Percentiles rank a stretch among this genome's conserved stretches.
These are phyloP conservation scores for Protomyces macrosporus DNA, from an alignment of 1,139 yeast genomes.

Conservation along the genomic window DNA sequence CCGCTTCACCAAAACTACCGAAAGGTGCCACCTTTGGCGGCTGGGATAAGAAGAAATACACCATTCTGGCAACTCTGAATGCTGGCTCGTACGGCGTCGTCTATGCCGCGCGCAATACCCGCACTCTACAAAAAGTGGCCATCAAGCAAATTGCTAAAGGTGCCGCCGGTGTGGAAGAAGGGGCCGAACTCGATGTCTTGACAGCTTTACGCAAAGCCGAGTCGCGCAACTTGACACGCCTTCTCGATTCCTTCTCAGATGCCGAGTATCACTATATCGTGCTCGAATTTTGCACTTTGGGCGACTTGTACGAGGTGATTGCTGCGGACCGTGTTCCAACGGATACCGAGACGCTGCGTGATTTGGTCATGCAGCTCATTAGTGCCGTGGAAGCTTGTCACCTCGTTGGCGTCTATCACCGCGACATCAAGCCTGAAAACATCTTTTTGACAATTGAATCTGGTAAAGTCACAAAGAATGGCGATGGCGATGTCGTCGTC, in stretches of 20 bases:
- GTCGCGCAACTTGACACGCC: constrained; percentile 52
- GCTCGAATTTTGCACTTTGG: constrained; percentile 82
- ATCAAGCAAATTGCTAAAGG: constrained; percentile 20
- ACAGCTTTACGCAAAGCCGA: constrained; percentile 41
- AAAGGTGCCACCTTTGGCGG: constrained; percentile 21
- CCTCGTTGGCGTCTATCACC: constrained; percentile 78
- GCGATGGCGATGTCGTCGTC: constrained; percentile 83
- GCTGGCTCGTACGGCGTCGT: constrained; percentile 94
- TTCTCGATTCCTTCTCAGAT: constrained; percentile 73
- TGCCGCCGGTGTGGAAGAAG: neutral
- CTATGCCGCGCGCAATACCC: constrained; percentile 68
- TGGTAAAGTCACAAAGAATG: constrained; percentile 60
- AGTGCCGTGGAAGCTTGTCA: constrained; percentile 85
- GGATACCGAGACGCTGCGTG: constrained; percentile 57
- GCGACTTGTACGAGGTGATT: constrained; percentile 91
- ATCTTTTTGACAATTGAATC: constrained; percentile 63
- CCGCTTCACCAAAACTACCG: neutral
- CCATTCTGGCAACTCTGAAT: constrained; percentile 69
- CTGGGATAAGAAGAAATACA: constrained; percentile 42
- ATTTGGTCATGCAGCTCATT: constrained; percentile 72
- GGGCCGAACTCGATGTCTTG: constrained; percentile 24
- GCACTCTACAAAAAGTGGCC: constrained; percentile 18
- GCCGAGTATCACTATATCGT: constrained; percentile 50
- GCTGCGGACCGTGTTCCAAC: constrained; percentile 71
- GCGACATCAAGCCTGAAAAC: constrained; percentile 86